These are phyloP conservation scores for Lablab purpureus DNA, from an alignment of 306 rosid genomes.

Conservation along the genomic window DNA sequence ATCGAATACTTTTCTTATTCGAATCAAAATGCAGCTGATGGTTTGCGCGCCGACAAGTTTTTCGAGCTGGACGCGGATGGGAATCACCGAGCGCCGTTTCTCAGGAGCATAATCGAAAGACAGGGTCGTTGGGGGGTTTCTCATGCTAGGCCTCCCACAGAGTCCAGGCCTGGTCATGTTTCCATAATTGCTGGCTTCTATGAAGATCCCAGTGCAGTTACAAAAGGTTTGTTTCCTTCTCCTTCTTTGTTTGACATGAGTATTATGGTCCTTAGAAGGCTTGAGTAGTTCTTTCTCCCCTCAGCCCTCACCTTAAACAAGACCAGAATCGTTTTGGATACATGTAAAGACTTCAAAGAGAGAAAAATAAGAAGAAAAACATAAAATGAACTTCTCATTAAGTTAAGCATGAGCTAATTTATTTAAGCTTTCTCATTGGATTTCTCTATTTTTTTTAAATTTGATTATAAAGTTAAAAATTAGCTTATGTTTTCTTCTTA, in stretches of 20 bases:
- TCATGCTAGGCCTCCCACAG: slow-evolving; percentile 97
- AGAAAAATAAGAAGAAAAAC: too few species aligned
- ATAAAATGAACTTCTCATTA: too few species aligned
- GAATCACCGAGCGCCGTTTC: slow-evolving; percentile 78
- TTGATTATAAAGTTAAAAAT: too few species aligned
- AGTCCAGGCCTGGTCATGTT: slow-evolving; percentile 94
- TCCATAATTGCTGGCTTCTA: slow-evolving; percentile 89
- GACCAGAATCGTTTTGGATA: too few species aligned
- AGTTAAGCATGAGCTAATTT: too few species aligned
- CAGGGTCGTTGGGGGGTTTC: slow-evolving; percentile 98
- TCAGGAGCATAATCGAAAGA: slow-evolving; percentile 68
- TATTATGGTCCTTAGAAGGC: neutral
- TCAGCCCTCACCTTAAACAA: neutral
- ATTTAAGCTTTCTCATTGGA: too few species aligned
- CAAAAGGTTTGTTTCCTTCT: slow-evolving; percentile 63
- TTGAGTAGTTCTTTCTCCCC: neutral
- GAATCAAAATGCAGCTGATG: slow-evolving; percentile 70
- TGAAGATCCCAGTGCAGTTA: slow-evolving; percentile 95
- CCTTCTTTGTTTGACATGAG: neutral
- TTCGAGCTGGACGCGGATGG: slow-evolving; percentile 78
- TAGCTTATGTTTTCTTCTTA: neutral
- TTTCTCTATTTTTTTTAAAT: too few species aligned
- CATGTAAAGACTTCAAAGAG: too few species aligned
- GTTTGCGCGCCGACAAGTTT: slow-evolving; percentile 92
- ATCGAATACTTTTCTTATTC: neutral